Percentiles rank a stretch among this genome's conserved stretches.
Conservation (phyloP, 805 yeast species). For the Lachancea thermotolerans region DNA sequence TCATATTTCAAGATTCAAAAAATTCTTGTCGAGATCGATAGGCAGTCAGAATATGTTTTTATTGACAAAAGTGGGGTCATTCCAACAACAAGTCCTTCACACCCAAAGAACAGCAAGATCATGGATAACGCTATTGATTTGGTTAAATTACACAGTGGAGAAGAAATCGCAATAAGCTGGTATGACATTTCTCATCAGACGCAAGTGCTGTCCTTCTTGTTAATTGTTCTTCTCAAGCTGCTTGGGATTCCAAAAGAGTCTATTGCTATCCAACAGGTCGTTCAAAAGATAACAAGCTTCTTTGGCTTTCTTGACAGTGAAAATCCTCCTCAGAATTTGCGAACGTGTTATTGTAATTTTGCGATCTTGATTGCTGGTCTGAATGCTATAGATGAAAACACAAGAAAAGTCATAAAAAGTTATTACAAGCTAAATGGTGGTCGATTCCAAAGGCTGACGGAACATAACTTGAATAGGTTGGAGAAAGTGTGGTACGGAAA, state of each 20-base stretch:
- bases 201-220: constrained; percentile 30
- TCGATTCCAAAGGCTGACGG: constrained; percentile 28
- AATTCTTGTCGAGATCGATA: constrained; percentile 30
- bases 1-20: constrained; percentile 31
- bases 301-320: constrained; percentile 30
- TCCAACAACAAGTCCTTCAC: constrained; percentile 28
- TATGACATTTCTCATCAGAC: constrained; percentile 35
- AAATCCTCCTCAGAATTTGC: constrained; percentile 30
- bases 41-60: constrained; percentile 30
- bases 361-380: constrained; percentile 33
- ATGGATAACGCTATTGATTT: constrained; percentile 31
- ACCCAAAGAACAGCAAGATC: constrained; percentile 29
- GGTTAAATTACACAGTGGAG: constrained; percentile 24
- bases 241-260: constrained; percentile 31
- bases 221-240: constrained; percentile 29
- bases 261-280: constrained; percentile 29
- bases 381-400: constrained; percentile 31
- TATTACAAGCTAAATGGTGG: constrained; percentile 29
- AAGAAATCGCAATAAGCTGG: constrained; percentile 32
- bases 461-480: constrained; percentile 29
- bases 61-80: constrained; percentile 32
- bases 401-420: constrained; percentile 26
- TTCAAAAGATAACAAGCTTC: constrained; percentile 27
- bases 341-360: constrained; percentile 34
- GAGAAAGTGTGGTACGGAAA: constrained; percentile 32